These are phyloP conservation scores for Bretschneidera sinensis DNA, from an alignment of 345 rosid species.

Conservation along the genomic window DNA sequence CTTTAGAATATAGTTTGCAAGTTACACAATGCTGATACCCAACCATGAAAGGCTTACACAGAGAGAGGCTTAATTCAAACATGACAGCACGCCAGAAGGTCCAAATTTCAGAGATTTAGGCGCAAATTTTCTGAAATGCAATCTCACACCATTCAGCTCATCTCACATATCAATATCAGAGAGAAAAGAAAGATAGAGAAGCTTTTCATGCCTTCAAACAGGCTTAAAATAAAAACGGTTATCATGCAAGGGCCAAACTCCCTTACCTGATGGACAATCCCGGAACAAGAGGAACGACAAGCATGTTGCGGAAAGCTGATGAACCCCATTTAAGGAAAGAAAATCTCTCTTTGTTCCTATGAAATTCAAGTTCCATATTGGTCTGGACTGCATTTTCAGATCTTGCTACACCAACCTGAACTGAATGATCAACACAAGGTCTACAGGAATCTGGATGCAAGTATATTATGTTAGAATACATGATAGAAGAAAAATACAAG, in stretches of 20 bases:
- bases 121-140: no score
- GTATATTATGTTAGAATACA: neutral
- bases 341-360: conserved; percentile 59
- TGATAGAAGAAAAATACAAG: neutral
- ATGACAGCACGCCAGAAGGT: no score
- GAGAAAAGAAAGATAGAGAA: no score
- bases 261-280: conserved; percentile 84
- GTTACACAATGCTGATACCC: neutral
- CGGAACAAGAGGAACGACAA: conserved; percentile 76
- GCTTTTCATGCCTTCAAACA: no score
- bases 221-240: no score
- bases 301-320: conserved; percentile 67
- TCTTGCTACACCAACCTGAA: conserved; percentile 77
- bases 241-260: no score
- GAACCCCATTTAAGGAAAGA: conserved; percentile 73
- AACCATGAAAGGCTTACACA: conserved; percentile 11
- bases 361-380: conserved; percentile 71
- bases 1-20: conserved; percentile 3
- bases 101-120: no score
- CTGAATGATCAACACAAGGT: conserved; percentile 89
- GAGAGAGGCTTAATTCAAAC: no score
- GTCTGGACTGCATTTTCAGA: conserved; percentile 63
- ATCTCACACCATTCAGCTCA: no score
- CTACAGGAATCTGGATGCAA: conserved; percentile 65
- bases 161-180: no score